Percentiles rank a stretch among this genome's conserved stretches.
phyloP scores from a whole-genome alignment of 2,329 filamentous ascomycete genomes.

The Colletotrichum sp. region DNA sequence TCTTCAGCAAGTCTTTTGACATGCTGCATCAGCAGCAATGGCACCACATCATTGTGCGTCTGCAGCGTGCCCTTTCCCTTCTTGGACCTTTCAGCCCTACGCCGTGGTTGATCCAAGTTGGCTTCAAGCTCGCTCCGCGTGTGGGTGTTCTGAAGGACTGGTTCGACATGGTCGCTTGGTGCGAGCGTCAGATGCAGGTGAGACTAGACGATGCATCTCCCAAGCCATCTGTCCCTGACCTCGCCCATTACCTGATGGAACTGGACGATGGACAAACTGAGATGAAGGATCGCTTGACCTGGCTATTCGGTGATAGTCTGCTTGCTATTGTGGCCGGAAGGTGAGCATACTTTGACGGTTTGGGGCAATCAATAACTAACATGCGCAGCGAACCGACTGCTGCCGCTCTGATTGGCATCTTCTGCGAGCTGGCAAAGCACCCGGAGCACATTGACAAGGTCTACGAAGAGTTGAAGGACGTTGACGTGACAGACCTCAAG shows the following conservation, averaged over 20 bases:
- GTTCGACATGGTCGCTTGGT: slow-evolving; percentile 26
- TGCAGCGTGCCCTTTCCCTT: slow-evolving; percentile 29
- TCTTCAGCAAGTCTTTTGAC: slow-evolving; percentile 38
- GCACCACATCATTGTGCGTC: slow-evolving; percentile 29
- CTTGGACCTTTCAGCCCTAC: slow-evolving; percentile 32
- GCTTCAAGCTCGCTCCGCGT: slow-evolving; percentile 22
- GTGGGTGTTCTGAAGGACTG: slow-evolving; percentile 25
- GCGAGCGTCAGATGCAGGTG: slow-evolving; percentile 19
- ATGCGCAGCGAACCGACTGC: slow-evolving; percentile 21
- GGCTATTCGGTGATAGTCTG: slow-evolving; percentile 22
- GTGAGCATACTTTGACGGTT: not conserved
- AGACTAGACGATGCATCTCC: slow-evolving; percentile 8
- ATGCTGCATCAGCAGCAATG: slow-evolving; percentile 32
- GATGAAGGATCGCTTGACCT: slow-evolving; percentile 4
- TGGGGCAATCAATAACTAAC: not conserved
- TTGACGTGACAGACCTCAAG: slow-evolving; percentile 24
- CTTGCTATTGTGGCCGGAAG: slow-evolving; percentile 26
- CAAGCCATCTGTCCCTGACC: slow-evolving; percentile 10
- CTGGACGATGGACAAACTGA: slow-evolving; percentile 7
- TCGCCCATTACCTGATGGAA: slow-evolving; percentile 16
- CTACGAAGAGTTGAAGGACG: slow-evolving; percentile 9
- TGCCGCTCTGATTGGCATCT: slow-evolving; percentile 21
- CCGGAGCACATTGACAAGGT: slow-evolving; percentile 19
- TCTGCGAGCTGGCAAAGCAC: slow-evolving; percentile 22
- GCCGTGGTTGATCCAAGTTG: slow-evolving; percentile 29